Conservation (phyloP, 73 alveolate species). For the Tetrahymena elliotti region DNA sequence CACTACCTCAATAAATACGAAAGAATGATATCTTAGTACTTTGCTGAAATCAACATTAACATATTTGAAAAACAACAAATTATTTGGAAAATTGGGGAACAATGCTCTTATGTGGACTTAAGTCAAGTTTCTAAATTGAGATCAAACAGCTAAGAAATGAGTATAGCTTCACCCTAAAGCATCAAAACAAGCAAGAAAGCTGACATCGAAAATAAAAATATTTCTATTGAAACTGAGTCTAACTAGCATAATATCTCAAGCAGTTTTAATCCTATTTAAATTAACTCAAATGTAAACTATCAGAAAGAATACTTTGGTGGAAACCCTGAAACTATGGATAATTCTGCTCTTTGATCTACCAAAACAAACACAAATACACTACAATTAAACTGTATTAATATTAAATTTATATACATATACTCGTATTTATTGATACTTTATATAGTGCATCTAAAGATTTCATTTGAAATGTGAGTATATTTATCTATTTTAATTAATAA, state of each 20-base stretch:
- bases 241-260: neutral
- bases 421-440: no score
- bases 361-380: no score
- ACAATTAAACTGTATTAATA: no score
- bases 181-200: neutral
- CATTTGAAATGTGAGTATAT: no score
- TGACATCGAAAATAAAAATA: neutral
- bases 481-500: no score
- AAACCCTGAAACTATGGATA: neutral
- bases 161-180: neutral
- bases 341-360: neutral
- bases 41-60: neutral
- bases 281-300: neutral
- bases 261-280: neutral
- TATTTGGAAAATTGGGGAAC: neutral
- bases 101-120: neutral
- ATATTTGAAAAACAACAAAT: neutral
- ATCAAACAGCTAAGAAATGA: neutral
- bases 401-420: no score
- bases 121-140: neutral
- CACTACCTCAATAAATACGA: neutral
- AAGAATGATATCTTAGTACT: neutral
- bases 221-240: neutral
- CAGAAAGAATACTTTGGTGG: neutral
- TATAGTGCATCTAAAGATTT: no score